phyloP scores from a whole-genome alignment of 2,329 filamentous ascomycete species.

The Neurospora crassa region DNA sequence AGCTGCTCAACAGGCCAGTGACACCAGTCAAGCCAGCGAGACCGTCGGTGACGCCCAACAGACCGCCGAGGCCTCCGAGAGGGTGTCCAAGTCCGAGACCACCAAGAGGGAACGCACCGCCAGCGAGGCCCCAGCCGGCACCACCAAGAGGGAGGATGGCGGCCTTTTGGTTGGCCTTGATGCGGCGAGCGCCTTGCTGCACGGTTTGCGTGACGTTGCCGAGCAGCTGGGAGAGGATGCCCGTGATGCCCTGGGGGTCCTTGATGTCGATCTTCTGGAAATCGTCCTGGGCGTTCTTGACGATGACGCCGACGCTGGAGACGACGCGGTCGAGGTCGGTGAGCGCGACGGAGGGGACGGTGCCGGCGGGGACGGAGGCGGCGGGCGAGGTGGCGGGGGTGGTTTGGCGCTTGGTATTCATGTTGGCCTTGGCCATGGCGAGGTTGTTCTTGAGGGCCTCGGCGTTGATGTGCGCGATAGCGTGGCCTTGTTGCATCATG shows the following conservation, averaged over 20 bases:
- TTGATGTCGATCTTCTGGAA: background rate
- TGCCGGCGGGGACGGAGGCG: background rate
- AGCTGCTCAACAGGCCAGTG: background rate
- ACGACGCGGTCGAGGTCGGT: background rate
- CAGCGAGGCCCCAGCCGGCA: background rate
- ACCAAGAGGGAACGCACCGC: background rate
- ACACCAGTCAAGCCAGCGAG: background rate
- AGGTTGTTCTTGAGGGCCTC: background rate
- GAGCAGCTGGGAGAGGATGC: background rate
- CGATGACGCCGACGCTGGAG: background rate
- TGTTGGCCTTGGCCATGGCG: background rate
- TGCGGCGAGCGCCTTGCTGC: background rate
- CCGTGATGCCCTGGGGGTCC: background rate
- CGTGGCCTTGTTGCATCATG: background rate
- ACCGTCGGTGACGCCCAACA: background rate
- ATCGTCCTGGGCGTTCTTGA: background rate
- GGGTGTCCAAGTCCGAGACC: background rate
- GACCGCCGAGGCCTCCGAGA: background rate
- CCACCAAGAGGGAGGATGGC: background rate
- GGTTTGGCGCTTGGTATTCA: background rate
- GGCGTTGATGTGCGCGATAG: background rate
- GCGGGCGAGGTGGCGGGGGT: background rate
- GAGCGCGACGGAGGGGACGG: background rate
- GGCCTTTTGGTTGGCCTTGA: background rate
- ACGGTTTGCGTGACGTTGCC: background rate